These are phyloP conservation scores for Pythium aquatile DNA, from an alignment of 352 stramenopile genomes.

Conservation along the genomic window DNA sequence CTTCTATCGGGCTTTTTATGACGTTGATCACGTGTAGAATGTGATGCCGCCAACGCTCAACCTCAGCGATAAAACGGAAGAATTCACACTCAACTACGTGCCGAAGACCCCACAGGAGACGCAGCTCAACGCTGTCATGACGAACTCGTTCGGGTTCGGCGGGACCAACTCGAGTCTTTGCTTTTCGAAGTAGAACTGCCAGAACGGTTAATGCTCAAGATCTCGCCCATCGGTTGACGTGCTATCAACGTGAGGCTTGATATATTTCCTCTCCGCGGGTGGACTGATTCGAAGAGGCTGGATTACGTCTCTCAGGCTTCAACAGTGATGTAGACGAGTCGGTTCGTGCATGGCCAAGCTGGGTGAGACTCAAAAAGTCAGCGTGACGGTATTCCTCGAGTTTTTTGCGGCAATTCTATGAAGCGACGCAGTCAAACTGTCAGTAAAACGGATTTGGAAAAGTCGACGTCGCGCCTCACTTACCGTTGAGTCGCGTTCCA, in stretches of 20 bases:
- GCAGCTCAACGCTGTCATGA: conserved; percentile 78
- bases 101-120: conserved; percentile 64
- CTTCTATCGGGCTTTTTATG: background rate
- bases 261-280: conserved; percentile 23
- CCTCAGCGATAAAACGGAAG: conserved; percentile 68
- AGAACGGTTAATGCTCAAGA: background rate
- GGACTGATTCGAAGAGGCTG: conserved; percentile 11
- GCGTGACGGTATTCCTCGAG: conserved; percentile 43
- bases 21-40: conserved; percentile 41
- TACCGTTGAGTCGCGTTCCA: conserved; percentile 63
- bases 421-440: background rate
- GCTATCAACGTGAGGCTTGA: conserved; percentile 22
- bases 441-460: background rate
- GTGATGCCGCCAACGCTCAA: conserved; percentile 95
- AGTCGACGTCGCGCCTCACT: background rate
- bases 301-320: conserved; percentile 18
- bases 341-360: conserved; percentile 7
- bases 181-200: conserved; percentile 58
- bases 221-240: background rate
- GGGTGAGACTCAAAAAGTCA: conserved; percentile 18
- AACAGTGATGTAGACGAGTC: background rate
- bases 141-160: conserved; percentile 98
- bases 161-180: conserved; percentile 92
- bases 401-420: conserved; percentile 21
- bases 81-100: conserved; percentile 89